These are phyloP conservation scores for Curvularia lunata DNA, from an alignment of 2,329 filamentous ascomycete species.

Conservation along the genomic window DNA sequence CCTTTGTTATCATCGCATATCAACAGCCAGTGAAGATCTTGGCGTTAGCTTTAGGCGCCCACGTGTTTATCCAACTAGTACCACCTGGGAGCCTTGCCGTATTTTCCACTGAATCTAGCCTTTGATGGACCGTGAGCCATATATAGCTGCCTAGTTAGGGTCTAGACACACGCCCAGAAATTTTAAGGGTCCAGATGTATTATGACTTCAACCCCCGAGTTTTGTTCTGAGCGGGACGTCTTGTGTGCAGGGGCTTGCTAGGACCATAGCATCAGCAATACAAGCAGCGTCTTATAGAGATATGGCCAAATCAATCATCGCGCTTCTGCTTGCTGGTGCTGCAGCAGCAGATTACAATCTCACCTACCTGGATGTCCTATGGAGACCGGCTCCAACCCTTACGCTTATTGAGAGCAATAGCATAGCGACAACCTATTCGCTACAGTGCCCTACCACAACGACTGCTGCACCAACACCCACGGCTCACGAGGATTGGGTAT, in stretches of 20 bases:
- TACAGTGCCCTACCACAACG: conserved; percentile 3
- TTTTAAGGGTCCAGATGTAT: neutral
- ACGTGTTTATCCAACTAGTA: neutral
- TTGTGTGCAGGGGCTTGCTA: neutral
- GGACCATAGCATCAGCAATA: neutral
- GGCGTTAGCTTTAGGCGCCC: neutral
- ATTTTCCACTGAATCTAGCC: neutral
- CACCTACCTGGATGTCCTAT: conserved; percentile 7
- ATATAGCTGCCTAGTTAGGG: neutral
- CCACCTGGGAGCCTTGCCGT: neutral
- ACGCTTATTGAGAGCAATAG: conserved; percentile 6
- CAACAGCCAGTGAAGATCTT: neutral
- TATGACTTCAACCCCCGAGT: neutral
- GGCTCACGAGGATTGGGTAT: conserved; percentile 28
- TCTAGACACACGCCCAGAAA: neutral
- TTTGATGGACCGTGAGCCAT: neutral
- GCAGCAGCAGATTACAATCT: conserved; percentile 10
- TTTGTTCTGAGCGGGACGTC: neutral
- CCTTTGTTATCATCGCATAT: neutral
- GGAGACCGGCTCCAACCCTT: neutral
- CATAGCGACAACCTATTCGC: conserved; percentile 15
- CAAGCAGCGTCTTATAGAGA: too few species aligned
- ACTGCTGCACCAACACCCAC: neutral
- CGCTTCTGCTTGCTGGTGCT: neutral
- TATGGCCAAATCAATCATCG: neutral